phyloP scores from a whole-genome alignment of 169 alveolate genomes.

The Plasmodium gonderi region DNA sequence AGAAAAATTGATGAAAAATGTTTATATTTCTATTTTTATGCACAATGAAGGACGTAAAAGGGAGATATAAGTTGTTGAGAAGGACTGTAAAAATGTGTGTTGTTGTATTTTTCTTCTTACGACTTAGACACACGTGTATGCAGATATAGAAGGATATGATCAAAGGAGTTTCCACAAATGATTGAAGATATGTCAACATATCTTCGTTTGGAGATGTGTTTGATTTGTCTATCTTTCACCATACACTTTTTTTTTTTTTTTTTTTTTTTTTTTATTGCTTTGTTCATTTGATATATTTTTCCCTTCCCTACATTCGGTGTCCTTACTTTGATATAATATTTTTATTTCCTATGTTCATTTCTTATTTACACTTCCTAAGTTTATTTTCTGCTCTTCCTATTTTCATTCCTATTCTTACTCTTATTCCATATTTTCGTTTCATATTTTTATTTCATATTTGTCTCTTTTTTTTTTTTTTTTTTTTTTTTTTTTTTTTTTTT shows the following conservation, averaged over 20 bases:
- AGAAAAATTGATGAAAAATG: not conserved
- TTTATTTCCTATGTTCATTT: not conserved
- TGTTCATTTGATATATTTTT: not conserved
- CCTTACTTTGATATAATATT: not conserved
- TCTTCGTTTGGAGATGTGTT: not conserved
- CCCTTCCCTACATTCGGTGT: not conserved
- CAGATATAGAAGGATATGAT: not conserved
- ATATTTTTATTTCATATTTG: too few species aligned
- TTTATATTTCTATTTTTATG: not conserved
- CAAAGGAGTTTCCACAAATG: not conserved
- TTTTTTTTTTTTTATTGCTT: not conserved
- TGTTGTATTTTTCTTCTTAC: not conserved
- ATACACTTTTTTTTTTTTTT: not conserved
- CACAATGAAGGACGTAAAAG: too few species aligned
- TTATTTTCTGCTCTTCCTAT: not conserved
- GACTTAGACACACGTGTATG: not conserved
- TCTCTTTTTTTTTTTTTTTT: not conserved
- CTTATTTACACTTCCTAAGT: not conserved
- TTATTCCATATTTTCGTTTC: not conserved
- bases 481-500: not conserved
- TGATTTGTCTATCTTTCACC: not conserved
- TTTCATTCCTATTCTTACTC: not conserved
- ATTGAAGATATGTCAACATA: not conserved
- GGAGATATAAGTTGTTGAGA: not conserved
- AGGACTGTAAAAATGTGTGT: not conserved